A percentile compares a stretch with the other conserved stretches of the same genome.
Evolutionary conservation across 2,329 filamentous ascomycete genomes (phyloP).

Genomic region (Claviceps purpurea): DNA sequence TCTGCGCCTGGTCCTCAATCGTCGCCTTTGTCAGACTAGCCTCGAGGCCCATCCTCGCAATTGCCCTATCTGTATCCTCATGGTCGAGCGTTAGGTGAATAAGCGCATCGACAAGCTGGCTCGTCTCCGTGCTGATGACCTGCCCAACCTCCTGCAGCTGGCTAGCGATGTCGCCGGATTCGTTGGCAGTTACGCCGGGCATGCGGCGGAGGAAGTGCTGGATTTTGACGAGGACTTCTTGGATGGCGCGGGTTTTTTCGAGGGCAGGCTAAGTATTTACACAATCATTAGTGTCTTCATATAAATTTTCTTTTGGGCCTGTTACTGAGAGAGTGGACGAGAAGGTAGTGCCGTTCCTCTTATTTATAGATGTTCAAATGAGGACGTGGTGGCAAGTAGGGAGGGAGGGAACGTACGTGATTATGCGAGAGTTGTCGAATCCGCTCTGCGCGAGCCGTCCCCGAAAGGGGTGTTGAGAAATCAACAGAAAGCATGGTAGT

Average conservation of each 20-base stretch:
- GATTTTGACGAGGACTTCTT: conserved; percentile 23
- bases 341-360: no score
- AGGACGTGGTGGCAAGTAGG: background rate
- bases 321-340: background rate
- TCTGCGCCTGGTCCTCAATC: conserved; percentile 20
- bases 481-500: conserved; percentile 23
- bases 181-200: conserved; percentile 22
- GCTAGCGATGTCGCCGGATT: conserved; percentile 20
- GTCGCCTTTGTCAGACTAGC: conserved; percentile 22
- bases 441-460: conserved; percentile 20
- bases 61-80: conserved; percentile 24
- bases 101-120: conserved; percentile 24
- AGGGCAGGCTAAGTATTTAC: conserved; percentile 18
- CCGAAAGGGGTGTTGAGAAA: conserved; percentile 26
- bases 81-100: conserved; percentile 24
- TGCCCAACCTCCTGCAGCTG: conserved; percentile 25
- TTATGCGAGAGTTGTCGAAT: conserved; percentile 26
- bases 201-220: conserved; percentile 26
- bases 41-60: conserved; percentile 25
- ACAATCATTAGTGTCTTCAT: no score
- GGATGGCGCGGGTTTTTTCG: conserved; percentile 18
- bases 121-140: conserved; percentile 24
- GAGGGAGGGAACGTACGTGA: conserved; percentile 18
- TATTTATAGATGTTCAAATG: no score
- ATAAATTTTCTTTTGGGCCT: background rate